A percentile compares a stretch with the other conserved stretches of the same genome.
Evolutionary conservation across 768 basidiomycete species (phyloP).

Genomic region (Tubosaeta sp.): DNA sequence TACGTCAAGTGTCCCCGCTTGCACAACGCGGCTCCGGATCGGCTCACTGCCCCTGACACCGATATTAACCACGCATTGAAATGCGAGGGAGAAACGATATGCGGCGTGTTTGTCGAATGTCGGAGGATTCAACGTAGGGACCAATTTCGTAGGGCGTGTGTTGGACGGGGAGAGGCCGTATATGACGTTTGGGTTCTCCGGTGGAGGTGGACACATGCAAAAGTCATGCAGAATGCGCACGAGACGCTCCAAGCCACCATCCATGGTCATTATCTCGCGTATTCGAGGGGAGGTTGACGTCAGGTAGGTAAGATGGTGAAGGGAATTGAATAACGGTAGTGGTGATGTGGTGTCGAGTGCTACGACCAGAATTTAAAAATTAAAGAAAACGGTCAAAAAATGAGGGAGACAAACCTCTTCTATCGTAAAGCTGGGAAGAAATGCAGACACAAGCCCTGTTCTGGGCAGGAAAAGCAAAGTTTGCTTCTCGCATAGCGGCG

Average conservation of each 20-base stretch:
- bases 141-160: conserved; percentile 49
- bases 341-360: conserved; percentile 54
- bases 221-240: conserved; percentile 89
- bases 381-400: conserved; percentile 1
- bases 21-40: conserved; percentile 87
- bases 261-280: conserved; percentile 96
- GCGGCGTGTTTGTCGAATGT: conserved; percentile 80
- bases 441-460: conserved; percentile 95
- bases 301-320: conserved; percentile 93
- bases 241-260: conserved; percentile 94
- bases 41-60: conserved; percentile 93
- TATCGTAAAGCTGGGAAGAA: conserved; percentile 90
- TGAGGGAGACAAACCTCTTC: conserved; percentile 62
- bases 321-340: conserved; percentile 83
- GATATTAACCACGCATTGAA: conserved; percentile 96
- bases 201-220: conserved; percentile 77
- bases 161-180: conserved; percentile 74
- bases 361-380: conserved; percentile 17
- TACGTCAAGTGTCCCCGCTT: conserved; percentile 90
- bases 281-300: conserved; percentile 97
- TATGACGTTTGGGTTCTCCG: conserved; percentile 69
- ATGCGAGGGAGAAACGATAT: conserved; percentile 87
- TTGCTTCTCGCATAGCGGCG: conserved; percentile 80
- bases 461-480: conserved; percentile 92
- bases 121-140: conserved; percentile 62